phyloP scores from a whole-genome alignment of 306 rosid genomes.

The Lablab purpureus region DNA sequence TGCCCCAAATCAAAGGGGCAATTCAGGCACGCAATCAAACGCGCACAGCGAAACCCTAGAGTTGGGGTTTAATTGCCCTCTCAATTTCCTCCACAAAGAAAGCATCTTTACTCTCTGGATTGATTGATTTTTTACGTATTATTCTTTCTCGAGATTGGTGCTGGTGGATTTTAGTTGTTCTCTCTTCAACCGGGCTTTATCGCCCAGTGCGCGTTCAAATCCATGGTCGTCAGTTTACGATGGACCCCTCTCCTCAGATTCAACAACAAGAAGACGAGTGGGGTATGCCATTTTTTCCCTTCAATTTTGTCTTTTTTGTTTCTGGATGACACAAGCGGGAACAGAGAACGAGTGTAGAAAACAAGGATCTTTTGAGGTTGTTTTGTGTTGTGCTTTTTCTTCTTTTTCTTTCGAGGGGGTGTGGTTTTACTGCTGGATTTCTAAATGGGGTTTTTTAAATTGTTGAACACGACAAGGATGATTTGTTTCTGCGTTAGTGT shows the following conservation, averaged over 20 bases:
- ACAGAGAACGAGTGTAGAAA: neutral
- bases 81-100: slow-evolving; percentile 33
- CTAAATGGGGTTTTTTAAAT: slow-evolving; percentile 1
- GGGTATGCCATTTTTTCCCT: slow-evolving; percentile 62
- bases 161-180: slow-evolving; percentile 36
- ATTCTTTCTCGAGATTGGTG: slow-evolving; percentile 33
- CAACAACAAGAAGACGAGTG: slow-evolving; percentile 77
- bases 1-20: slow-evolving; percentile 46
- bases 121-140: slow-evolving; percentile 25
- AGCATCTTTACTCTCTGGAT: slow-evolving; percentile 31
- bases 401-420: neutral
- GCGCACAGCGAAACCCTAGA: slow-evolving; percentile 43
- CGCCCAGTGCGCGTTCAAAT: slow-evolving; percentile 71
- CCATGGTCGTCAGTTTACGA: slow-evolving; percentile 83
- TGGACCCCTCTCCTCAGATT: slow-evolving; percentile 76
- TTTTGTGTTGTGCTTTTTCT: neutral
- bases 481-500: neutral
- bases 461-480: neutral
- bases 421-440: slow-evolving; percentile 27
- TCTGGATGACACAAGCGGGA: neutral
- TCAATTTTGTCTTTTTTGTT: neutral
- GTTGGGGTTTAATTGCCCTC: slow-evolving; percentile 55
- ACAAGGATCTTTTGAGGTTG: neutral
- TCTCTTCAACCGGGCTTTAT: slow-evolving; percentile 65
- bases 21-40: slow-evolving; percentile 24